phyloP scores from a whole-genome alignment of 1,139 yeast species.

The Sugiyamaella japonica region DNA sequence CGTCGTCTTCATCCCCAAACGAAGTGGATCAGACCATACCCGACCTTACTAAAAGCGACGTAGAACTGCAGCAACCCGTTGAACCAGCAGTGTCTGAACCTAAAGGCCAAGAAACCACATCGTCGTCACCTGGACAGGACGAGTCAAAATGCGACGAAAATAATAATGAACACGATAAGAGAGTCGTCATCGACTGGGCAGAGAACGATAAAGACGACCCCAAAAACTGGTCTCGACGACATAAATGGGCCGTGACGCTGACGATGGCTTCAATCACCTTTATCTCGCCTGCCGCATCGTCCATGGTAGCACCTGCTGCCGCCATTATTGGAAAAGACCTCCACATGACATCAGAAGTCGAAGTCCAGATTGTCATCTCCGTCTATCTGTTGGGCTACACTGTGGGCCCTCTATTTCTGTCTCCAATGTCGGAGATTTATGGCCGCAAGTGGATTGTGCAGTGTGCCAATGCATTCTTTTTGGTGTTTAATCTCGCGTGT shows the following conservation, averaged over 20 bases:
- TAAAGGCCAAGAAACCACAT: not conserved
- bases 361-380: slow-evolving; percentile 52
- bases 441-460: slow-evolving; percentile 56
- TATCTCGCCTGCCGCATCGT: slow-evolving; percentile 59
- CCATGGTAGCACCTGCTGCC: slow-evolving; percentile 60
- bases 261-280: slow-evolving; percentile 55
- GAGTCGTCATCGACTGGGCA: slow-evolving; percentile 12
- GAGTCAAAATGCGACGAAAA: not conserved
- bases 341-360: slow-evolving; percentile 43
- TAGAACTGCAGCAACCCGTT: not conserved
- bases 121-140: not conserved
- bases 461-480: slow-evolving; percentile 50
- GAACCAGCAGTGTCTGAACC: not conserved
- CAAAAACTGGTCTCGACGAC: slow-evolving; percentile 51
- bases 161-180: not conserved
- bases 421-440: slow-evolving; percentile 60
- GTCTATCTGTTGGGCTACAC: slow-evolving; percentile 64
- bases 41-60: not conserved
- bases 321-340: slow-evolving; percentile 47
- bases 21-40: not conserved
- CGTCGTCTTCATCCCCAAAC: not conserved
- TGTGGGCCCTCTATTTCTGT: slow-evolving; percentile 57
- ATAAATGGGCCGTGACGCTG: slow-evolving; percentile 48
- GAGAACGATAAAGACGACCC: slow-evolving; percentile 55
- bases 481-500: slow-evolving; percentile 57